Conservation (phyloP, 1,284 basidiomycete species). For the Psilocybe mexicana region DNA sequence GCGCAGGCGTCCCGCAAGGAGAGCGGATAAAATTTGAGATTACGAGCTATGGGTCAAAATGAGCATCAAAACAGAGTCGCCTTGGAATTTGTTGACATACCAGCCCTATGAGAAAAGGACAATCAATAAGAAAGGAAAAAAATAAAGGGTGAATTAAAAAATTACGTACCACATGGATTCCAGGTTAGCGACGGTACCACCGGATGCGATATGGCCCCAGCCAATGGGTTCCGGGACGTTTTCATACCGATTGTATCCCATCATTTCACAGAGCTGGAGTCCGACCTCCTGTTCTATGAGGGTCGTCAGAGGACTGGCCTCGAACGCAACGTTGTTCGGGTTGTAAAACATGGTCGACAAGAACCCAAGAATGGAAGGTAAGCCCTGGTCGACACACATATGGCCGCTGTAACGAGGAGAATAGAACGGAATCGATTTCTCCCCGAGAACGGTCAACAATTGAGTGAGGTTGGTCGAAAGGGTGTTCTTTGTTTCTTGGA, state of each 20-base stretch:
- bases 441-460: constrained; percentile 4
- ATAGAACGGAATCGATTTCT: constrained; percentile 36
- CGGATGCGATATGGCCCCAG: constrained; percentile 50
- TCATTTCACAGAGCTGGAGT: constrained; percentile 40
- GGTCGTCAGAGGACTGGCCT: constrained; percentile 43
- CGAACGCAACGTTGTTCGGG: constrained; percentile 45
- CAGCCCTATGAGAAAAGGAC: constrained; percentile 5
- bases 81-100: constrained; percentile 2
- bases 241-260: constrained; percentile 33
- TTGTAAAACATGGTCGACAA: constrained; percentile 40
- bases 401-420: constrained; percentile 45
- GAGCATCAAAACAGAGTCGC: background rate
- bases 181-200: constrained; percentile 46
- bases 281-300: constrained; percentile 43
- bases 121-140: background rate
- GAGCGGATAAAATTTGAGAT: constrained; percentile 30
- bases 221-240: constrained; percentile 17
- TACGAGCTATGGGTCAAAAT: constrained; percentile 20
- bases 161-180: constrained; percentile 46
- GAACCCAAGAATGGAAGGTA: constrained; percentile 42
- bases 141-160: constrained; percentile 2
- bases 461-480: constrained; percentile 7
- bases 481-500: background rate
- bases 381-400: constrained; percentile 39
- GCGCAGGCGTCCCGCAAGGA: constrained; percentile 23